phyloP scores from a whole-genome alignment of 2,329 filamentous ascomycete species.

The Harringtonia aguacate region DNA sequence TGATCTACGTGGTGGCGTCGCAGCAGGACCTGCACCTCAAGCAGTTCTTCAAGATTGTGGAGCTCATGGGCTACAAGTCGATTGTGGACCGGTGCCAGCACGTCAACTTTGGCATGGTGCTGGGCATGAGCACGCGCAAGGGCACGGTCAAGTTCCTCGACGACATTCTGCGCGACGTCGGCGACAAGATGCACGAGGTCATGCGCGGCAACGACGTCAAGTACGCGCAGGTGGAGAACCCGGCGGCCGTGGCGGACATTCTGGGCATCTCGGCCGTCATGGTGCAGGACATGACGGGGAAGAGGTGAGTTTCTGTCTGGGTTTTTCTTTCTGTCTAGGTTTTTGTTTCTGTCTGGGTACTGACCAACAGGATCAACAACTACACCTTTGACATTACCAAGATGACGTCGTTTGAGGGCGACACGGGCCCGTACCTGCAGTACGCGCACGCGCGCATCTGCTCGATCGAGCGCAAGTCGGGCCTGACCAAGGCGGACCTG shows the following conservation, averaged over 20 bases:
- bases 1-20: slow-evolving; percentile 69
- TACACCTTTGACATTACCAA: slow-evolving; percentile 68
- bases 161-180: slow-evolving; percentile 67
- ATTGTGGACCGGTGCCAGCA: slow-evolving; percentile 60
- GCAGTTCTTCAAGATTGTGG: slow-evolving; percentile 67
- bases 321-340: background rate
- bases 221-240: slow-evolving; percentile 81
- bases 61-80: slow-evolving; percentile 59
- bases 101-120: slow-evolving; percentile 64
- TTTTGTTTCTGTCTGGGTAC: background rate
- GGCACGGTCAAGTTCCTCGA: slow-evolving; percentile 66
- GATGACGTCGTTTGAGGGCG: slow-evolving; percentile 77
- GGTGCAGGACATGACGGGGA: slow-evolving; percentile 96
- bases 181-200: slow-evolving; percentile 94
- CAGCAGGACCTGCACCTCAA: slow-evolving; percentile 64
- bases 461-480: slow-evolving; percentile 49
- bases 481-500: slow-evolving; percentile 45
- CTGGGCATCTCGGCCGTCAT: slow-evolving; percentile 92
- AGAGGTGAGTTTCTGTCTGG: slow-evolving; percentile 46
- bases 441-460: slow-evolving; percentile 67
- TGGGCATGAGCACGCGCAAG: slow-evolving; percentile 60
- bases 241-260: slow-evolving; percentile 70
- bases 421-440: slow-evolving; percentile 78
- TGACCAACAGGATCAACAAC: slow-evolving; percentile 44
- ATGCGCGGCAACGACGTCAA: slow-evolving; percentile 88